Conservation (phyloP, 2,329 filamentous ascomycete genomes). For the Trichophaea hybrida region DNA sequence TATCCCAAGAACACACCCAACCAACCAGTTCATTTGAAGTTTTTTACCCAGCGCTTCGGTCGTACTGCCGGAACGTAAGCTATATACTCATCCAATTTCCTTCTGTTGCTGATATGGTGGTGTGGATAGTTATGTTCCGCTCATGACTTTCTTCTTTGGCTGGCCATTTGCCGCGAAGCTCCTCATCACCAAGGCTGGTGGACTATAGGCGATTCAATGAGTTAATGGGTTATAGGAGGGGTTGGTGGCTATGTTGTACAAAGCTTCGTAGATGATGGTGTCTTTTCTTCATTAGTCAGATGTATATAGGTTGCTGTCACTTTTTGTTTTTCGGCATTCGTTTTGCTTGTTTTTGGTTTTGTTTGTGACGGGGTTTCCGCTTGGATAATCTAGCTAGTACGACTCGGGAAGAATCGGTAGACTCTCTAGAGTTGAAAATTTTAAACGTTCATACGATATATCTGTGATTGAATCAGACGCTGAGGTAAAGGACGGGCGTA, state of each 20-base stretch:
- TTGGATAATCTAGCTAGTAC: neutral
- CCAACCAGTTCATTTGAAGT: conserved; percentile 6
- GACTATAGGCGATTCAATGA: conserved; percentile 1
- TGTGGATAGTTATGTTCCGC: conserved; percentile 11
- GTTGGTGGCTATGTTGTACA: no score
- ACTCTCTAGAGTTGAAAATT: no score
- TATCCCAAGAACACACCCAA: conserved; percentile 4
- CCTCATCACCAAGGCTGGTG: conserved; percentile 2
- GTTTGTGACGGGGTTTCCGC: neutral
- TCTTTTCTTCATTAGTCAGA: no score
- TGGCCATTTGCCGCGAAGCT: conserved; percentile 17
- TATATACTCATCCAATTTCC: no score
- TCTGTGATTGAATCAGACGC: no score
- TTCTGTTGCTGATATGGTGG: neutral
- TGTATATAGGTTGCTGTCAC: neutral
- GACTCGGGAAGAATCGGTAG: no score
- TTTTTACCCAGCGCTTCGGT: conserved; percentile 10
- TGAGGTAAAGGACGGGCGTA: no score
- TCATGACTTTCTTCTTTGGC: conserved; percentile 15
- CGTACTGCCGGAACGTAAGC: conserved; percentile 13
- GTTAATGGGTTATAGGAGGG: neutral
- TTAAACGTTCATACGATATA: no score
- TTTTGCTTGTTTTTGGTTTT: neutral
- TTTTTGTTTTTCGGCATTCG: neutral
- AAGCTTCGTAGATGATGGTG: no score